Base-by-base conservation (phyloP, 1,284 basidiomycete species). In the Leccinum fallax region DNA sequence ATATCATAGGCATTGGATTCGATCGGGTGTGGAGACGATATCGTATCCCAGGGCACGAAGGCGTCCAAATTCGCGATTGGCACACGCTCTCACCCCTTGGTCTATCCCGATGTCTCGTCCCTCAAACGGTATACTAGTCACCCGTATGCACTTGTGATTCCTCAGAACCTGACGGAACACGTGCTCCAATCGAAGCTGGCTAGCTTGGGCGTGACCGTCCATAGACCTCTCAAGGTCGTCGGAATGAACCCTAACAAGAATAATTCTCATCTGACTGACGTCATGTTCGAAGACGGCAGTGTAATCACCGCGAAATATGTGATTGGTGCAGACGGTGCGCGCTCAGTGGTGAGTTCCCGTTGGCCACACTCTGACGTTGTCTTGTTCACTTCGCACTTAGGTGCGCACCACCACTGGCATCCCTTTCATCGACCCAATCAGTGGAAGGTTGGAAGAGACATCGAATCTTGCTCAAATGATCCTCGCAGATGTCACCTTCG, bases 131-230 rank as follows among this genome's bases (percentile, higher is more conserved):
- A 82, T 65, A 86, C 83, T 26, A 76, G 74, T 15, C 82, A 75
- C 65, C 80, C 85, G 0, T 84, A 78, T 58, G 71, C 74, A 6
- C 55, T 85, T 11, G 48, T 80, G 28, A 67, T 84, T 21, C 77
- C 84, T 10, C 85, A 87, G 64, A 76, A 74, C 53, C 61, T 77
- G 52, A 84, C 83, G 0, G 85, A 87, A 64, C 66, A 71, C 9
- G 68, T 79, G 4, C 72, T 87, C 4, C 68, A 68, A 3, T 68
- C 77, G 5, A 74, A 76, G 43, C 64, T 84, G 5, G 61, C 71
- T 65, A 74, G 15, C 57, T 72, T 64, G 3, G 68, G 67, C 5
- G 57, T 69, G 6, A 55, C 58, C 1, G 60, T 75, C 1, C 57
- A 73, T 36, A 61, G 76, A 11, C 74, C 76, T 19, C 43, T 60